Conservation (phyloP, 306 rosid genomes). For the Trifolium subterraneum region DNA sequence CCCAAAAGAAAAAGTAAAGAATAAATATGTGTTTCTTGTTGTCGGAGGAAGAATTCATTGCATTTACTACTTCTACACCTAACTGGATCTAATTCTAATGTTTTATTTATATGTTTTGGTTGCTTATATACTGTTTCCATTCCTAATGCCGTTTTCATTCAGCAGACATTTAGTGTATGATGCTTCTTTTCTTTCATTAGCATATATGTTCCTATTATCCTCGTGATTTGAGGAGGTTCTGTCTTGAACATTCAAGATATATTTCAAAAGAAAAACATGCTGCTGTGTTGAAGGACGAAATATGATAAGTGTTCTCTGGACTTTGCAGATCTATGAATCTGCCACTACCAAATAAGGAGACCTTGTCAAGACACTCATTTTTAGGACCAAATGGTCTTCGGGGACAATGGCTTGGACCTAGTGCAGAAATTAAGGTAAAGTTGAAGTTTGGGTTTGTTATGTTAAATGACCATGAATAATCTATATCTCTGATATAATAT, state of each 20-base stretch:
- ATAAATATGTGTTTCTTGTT: constrained; percentile 21
- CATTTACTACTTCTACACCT: constrained; percentile 13
- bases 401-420: constrained; percentile 93
- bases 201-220: constrained; percentile 23
- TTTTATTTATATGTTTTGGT: constrained; percentile 18
- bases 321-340: constrained; percentile 71
- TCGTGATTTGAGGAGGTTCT: constrained; percentile 34
- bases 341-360: constrained; percentile 82
- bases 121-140: constrained; percentile 30
- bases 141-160: constrained; percentile 25
- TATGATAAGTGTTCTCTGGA: constrained; percentile 38
- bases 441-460: constrained; percentile 21
- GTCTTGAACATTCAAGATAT: constrained; percentile 25
- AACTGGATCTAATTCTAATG: constrained; percentile 30
- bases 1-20: constrained; percentile 5
- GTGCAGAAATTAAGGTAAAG: constrained; percentile 71
- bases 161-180: constrained; percentile 24
- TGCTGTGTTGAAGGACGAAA: constrained; percentile 15
- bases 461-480: constrained; percentile 28
- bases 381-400: constrained; percentile 94
- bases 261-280: constrained; percentile 12
- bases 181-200: constrained; percentile 23
- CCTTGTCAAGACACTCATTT: constrained; percentile 93
- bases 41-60: constrained; percentile 6
- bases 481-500: constrained; percentile 26